These are phyloP conservation scores for Fusarium sterilihyphosum DNA, from an alignment of 2,329 filamentous ascomycete species.

Conservation along the genomic window DNA sequence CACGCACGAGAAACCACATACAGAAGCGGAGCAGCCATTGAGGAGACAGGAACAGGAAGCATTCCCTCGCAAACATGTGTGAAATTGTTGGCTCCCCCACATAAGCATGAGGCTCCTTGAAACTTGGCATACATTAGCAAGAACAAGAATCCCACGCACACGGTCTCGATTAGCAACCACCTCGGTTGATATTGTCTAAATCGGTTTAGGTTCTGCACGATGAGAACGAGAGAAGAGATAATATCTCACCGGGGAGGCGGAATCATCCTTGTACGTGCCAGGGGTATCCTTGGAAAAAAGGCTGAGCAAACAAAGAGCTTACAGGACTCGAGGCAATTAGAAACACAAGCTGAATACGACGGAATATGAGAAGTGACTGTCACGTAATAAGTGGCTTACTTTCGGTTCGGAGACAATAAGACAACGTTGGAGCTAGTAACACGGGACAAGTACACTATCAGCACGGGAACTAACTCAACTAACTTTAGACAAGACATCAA, in stretches of 20 bases:
- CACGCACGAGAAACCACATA: neutral
- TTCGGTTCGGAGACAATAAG: neutral
- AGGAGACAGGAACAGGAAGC: neutral
- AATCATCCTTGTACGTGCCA: neutral
- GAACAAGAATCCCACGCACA: neutral
- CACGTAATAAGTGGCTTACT: neutral
- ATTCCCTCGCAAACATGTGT: neutral
- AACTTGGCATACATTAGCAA: neutral
- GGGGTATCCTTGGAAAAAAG: neutral
- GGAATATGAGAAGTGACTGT: slow-evolving; percentile 13
- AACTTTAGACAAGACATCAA: neutral
- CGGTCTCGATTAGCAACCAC: neutral
- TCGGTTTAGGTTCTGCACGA: neutral
- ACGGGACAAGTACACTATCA: neutral
- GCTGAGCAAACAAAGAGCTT: neutral
- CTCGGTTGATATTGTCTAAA: neutral
- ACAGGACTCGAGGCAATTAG: neutral
- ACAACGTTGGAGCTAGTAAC: neutral
- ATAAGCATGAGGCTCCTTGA: neutral
- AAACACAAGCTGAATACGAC: neutral
- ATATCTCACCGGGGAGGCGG: neutral
- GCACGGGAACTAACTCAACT: neutral
- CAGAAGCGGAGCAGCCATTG: neutral
- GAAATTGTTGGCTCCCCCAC: neutral
- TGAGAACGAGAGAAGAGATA: slow-evolving; percentile 8